A percentile compares a stretch with the other conserved stretches of the same genome.
These are phyloP conservation scores for Starmerella floricola DNA, from an alignment of 805 yeast species.

Conservation along the genomic window DNA sequence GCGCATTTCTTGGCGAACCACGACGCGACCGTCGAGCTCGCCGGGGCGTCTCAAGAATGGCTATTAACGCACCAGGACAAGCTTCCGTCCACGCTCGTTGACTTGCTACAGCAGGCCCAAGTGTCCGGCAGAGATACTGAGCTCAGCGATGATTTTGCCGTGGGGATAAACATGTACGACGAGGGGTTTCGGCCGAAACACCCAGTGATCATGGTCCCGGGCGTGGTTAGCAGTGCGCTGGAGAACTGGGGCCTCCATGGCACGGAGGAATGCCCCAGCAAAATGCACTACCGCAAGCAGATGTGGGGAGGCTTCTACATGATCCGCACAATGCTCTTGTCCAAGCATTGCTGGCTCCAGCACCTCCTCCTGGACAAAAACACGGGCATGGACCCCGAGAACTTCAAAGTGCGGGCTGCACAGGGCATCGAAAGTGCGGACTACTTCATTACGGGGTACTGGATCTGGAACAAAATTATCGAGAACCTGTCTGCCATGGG, in stretches of 20 bases:
- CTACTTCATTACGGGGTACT: conserved; percentile 91
- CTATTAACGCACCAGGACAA: conserved; percentile 35
- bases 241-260: conserved; percentile 85
- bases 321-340: conserved; percentile 83
- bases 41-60: conserved; percentile 22
- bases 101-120: conserved; percentile 47
- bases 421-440: conserved; percentile 96
- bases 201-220: conserved; percentile 90
- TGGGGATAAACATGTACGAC: conserved; percentile 57
- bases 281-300: conserved; percentile 76
- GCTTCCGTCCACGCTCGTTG: conserved; percentile 54
- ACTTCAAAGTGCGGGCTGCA: conserved; percentile 71
- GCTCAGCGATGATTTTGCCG: conserved; percentile 71
- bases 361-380: conserved; percentile 80
- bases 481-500: conserved; percentile 91
- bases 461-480: conserved; percentile 97
- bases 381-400: conserved; percentile 87
- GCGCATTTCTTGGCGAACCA: conserved; percentile 50
- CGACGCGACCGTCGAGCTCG: conserved; percentile 20
- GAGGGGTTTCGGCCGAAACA: conserved; percentile 42
- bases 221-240: conserved; percentile 87
- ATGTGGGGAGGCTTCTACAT: conserved; percentile 96
- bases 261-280: conserved; percentile 66
- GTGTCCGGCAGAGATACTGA: conserved; percentile 29
- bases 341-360: conserved; percentile 86